Conservation (phyloP, 2,329 filamentous ascomycete genomes). For the Lizonia empirigonia region DNA sequence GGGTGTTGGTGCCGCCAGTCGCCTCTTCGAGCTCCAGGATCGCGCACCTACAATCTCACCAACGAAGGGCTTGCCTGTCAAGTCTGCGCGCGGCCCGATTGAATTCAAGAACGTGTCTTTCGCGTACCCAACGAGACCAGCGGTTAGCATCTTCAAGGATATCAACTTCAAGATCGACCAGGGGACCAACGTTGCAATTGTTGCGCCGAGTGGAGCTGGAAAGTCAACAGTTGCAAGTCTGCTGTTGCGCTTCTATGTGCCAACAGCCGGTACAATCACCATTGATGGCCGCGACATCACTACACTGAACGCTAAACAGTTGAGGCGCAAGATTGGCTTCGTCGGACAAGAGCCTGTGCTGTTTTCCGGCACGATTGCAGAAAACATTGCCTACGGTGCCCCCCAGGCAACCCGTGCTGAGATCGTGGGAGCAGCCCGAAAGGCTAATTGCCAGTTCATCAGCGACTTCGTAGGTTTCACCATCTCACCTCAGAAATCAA, state of each 20-base stretch:
- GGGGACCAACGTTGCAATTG: slow-evolving; percentile 93
- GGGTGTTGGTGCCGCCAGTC: slow-evolving; percentile 93
- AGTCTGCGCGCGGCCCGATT: slow-evolving; percentile 85
- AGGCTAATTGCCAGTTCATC: slow-evolving; percentile 96
- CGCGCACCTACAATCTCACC: slow-evolving; percentile 84
- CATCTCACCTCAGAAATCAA: background rate
- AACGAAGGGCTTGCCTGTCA: slow-evolving; percentile 79
- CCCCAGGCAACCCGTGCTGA: slow-evolving; percentile 78
- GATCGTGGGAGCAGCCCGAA: slow-evolving; percentile 83
- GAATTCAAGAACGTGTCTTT: slow-evolving; percentile 86
- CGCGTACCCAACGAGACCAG: slow-evolving; percentile 90
- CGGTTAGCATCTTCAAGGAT: slow-evolving; percentile 87
- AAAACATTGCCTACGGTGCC: slow-evolving; percentile 90
- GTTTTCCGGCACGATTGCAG: slow-evolving; percentile 81
- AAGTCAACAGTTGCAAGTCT: slow-evolving; percentile 96
- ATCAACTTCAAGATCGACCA: slow-evolving; percentile 90
- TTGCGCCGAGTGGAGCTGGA: slow-evolving; percentile 92
- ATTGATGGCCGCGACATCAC: slow-evolving; percentile 86
- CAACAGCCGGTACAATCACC: slow-evolving; percentile 74
- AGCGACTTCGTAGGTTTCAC: slow-evolving; percentile 75
- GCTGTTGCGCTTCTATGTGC: slow-evolving; percentile 87
- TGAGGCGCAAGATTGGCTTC: slow-evolving; percentile 90
- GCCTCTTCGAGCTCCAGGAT: slow-evolving; percentile 94
- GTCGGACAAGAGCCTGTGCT: slow-evolving; percentile 96
- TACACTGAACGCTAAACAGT: slow-evolving; percentile 88